These are phyloP conservation scores for Iris macrosiphon DNA, from an alignment of 106 monocot species.

Conservation along the genomic window DNA sequence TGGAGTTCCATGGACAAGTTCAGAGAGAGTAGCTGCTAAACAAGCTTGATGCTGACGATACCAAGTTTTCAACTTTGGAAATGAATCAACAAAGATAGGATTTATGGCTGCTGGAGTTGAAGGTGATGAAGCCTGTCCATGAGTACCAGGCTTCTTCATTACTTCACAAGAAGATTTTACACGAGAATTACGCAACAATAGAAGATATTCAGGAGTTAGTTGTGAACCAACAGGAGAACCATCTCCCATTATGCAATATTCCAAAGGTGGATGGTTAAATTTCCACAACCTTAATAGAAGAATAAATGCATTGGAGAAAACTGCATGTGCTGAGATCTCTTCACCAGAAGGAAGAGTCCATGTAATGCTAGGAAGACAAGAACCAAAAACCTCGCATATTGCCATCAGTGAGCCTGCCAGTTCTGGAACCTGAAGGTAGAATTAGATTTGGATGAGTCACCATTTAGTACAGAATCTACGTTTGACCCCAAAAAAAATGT, in stretches of 20 bases:
- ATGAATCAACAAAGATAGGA: constrained; percentile 87
- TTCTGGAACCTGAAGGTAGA: constrained; percentile 72
- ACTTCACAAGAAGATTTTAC: constrained; percentile 19
- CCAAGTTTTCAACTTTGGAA: constrained; percentile 93
- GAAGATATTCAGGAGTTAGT: constrained; percentile 85
- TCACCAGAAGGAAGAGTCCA: constrained; percentile 58
- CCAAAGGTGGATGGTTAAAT: constrained; percentile 93
- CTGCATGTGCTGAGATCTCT: constrained; percentile 60
- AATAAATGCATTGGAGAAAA: constrained; percentile 97
- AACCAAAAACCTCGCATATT: constrained; percentile 92
- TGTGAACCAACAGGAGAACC: constrained; percentile 91
- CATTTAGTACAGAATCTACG: too few relatives aligned
- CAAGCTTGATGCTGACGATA: constrained; percentile 96
- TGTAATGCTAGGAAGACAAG: constrained; percentile 52
- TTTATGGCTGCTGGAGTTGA: constrained; percentile 16
- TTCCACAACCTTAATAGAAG: constrained; percentile 91
- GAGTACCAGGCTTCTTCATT: constrained; percentile 16
- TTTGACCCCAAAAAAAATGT: too few relatives aligned
- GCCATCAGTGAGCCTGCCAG: constrained; percentile 92
- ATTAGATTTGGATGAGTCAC: not conserved
- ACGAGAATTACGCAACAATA: constrained; percentile 63
- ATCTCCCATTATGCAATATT: constrained; percentile 89
- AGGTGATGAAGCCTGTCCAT: constrained; percentile 1
- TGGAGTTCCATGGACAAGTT: constrained; percentile 74
- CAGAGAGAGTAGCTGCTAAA: constrained; percentile 94